These are phyloP conservation scores for Annulohypoxylon bovei DNA, from an alignment of 495 filamentous ascomycete species.

Conservation along the genomic window DNA sequence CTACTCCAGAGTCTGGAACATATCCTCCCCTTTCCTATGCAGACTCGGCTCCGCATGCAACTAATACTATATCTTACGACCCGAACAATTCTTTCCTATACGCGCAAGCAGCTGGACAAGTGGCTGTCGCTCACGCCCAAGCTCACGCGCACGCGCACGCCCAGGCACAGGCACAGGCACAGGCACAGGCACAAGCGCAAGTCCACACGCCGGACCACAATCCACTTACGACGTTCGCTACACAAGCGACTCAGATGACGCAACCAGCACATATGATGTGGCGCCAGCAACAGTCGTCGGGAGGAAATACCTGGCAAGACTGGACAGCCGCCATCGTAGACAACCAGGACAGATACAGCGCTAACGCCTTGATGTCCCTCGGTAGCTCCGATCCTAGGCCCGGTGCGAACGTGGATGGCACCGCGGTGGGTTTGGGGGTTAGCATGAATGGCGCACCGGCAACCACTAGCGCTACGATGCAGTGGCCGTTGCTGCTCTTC, in stretches of 20 bases:
- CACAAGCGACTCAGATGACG: conserved; percentile 43
- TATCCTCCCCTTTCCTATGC: conserved; percentile 40
- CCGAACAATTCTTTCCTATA: conserved; percentile 42
- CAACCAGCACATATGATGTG: conserved; percentile 44
- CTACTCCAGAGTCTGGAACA: conserved; percentile 33
- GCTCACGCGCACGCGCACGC: conserved; percentile 37
- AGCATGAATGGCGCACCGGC: conserved; percentile 36
- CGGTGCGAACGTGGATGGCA: conserved; percentile 27
- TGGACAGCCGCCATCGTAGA: conserved; percentile 59
- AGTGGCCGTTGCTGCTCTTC: conserved; percentile 46
- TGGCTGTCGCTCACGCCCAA: conserved; percentile 35
- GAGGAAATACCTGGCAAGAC: conserved; percentile 58
- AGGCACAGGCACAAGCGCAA: conserved; percentile 42
- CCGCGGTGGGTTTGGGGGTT: conserved; percentile 28
- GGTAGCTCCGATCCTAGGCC: conserved; percentile 43
- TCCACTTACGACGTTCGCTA: conserved; percentile 40
- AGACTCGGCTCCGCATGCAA: conserved; percentile 35
- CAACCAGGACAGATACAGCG: conserved; percentile 57
- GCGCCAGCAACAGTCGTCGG: conserved; percentile 44
- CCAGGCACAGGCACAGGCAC: conserved; percentile 41
- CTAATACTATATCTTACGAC: conserved; percentile 37
- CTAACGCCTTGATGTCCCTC: conserved; percentile 54
- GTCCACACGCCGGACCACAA: conserved; percentile 43
- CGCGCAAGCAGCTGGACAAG: conserved; percentile 39
- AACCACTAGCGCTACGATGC: conserved; percentile 37